A percentile compares a stretch with the other conserved stretches of the same genome.
phyloP scores from a whole-genome alignment of 768 basidiomycete genomes.

The Sporobolomyces roseus region DNA sequence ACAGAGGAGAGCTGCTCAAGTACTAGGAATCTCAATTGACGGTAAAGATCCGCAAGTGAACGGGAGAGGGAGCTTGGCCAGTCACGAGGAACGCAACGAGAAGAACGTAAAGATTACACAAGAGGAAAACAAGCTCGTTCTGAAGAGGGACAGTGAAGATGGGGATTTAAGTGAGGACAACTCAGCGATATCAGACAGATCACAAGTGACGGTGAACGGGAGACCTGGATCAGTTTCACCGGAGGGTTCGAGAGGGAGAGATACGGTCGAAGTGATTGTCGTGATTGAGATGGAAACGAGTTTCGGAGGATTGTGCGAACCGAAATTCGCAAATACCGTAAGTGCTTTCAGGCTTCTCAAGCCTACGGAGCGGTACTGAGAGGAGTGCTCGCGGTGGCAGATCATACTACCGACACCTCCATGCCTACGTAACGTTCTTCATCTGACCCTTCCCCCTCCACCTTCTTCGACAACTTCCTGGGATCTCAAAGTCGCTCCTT shows the following conservation, averaged over 20 bases:
- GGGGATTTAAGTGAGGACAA: background rate
- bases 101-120: background rate
- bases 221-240: background rate
- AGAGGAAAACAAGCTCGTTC: background rate
- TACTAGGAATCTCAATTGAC: background rate
- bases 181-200: no score
- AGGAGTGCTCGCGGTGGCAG: background rate
- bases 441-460: conserved; percentile 13
- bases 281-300: conserved; percentile 8
- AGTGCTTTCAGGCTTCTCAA: background rate
- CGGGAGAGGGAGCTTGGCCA: no score
- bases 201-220: no score
- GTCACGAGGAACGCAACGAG: background rate
- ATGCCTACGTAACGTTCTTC: conserved; percentile 25
- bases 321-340: conserved; percentile 27
- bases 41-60: no score
- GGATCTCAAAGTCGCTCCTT: conserved; percentile 32
- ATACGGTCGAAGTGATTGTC: conserved; percentile 21
- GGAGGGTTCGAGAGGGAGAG: background rate
- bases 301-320: conserved; percentile 15
- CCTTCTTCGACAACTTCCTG: background rate
- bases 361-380: no score
- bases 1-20: background rate
- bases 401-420: conserved; percentile 15
- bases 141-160: no score